These are phyloP conservation scores for Thalia dealbata DNA, from an alignment of 176 grass and related monocot genomes.

Conservation along the genomic window DNA sequence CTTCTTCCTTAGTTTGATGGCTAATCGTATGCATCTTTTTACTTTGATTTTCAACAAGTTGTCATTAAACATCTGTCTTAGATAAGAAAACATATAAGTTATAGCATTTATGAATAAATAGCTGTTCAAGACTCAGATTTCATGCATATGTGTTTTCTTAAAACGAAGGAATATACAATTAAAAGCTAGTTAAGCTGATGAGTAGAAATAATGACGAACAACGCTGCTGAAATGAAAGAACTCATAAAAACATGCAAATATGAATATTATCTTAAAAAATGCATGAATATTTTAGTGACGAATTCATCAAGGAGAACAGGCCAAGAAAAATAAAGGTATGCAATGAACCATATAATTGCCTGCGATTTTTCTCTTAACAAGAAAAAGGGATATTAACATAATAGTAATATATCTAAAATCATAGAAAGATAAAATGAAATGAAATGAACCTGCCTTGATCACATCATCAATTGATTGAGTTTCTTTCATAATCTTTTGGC, in stretches of 20 bases:
- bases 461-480: conserved; percentile 83
- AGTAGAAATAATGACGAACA: background rate
- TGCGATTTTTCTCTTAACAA: background rate
- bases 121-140: background rate
- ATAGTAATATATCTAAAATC: background rate
- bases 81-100: background rate
- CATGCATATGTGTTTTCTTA: background rate
- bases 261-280: background rate
- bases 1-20: conserved; percentile 84
- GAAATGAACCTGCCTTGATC: conserved; percentile 64
- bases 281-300: background rate
- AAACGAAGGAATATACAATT: background rate
- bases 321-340: background rate
- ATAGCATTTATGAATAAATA: background rate
- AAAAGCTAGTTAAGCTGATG: background rate
- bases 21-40: conserved; percentile 75
- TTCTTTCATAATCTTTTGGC: conserved; percentile 85
- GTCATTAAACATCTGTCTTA: conserved; percentile 87
- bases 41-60: conserved; percentile 90
- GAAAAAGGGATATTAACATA: background rate
- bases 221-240: background rate
- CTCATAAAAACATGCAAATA: background rate
- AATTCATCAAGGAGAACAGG: background rate
- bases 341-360: too few species aligned
- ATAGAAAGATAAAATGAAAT: conserved; percentile 2